Conservation (phyloP, 441 rosid species). For the Erodium moschatum region DNA sequence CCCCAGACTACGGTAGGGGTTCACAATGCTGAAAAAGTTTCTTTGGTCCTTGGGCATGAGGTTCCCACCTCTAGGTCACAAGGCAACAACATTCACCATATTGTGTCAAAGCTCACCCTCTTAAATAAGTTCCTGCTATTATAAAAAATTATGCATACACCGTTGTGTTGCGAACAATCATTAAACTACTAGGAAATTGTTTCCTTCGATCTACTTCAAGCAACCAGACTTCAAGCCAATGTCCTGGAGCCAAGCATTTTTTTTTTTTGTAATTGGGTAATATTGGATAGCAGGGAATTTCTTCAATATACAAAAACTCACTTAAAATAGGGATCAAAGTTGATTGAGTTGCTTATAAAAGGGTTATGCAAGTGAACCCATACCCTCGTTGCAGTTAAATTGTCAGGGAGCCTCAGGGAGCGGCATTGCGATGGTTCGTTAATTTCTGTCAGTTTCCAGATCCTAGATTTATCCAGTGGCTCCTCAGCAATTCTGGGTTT, state of each 20-base stretch:
- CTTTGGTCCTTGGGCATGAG: neutral
- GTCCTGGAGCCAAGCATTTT: slow-evolving; percentile 7
- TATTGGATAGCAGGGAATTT: neutral
- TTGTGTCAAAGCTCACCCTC: neutral
- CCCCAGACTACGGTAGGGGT: neutral
- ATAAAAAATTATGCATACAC: neutral
- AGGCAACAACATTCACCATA: neutral
- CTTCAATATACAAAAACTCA: neutral
- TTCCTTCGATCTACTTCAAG: neutral
- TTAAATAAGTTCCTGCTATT: neutral
- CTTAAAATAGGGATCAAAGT: neutral
- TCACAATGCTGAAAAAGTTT: neutral
- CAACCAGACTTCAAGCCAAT: neutral
- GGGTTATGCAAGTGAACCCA: slow-evolving; percentile 9
- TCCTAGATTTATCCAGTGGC: slow-evolving; percentile 53
- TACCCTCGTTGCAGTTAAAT: slow-evolving; percentile 58
- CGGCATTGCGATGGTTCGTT: slow-evolving; percentile 69
- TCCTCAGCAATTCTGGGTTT: slow-evolving; percentile 68
- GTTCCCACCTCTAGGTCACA: neutral
- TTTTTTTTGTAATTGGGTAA: neutral
- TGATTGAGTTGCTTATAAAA: slow-evolving; percentile 9
- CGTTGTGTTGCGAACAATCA: neutral
- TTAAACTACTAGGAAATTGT: neutral
- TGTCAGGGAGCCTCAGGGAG: slow-evolving; percentile 67
- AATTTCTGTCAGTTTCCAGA: slow-evolving; percentile 73